Evolutionary conservation across 805 yeast species (phyloP).

Genomic region (Ogataea pini): DNA sequence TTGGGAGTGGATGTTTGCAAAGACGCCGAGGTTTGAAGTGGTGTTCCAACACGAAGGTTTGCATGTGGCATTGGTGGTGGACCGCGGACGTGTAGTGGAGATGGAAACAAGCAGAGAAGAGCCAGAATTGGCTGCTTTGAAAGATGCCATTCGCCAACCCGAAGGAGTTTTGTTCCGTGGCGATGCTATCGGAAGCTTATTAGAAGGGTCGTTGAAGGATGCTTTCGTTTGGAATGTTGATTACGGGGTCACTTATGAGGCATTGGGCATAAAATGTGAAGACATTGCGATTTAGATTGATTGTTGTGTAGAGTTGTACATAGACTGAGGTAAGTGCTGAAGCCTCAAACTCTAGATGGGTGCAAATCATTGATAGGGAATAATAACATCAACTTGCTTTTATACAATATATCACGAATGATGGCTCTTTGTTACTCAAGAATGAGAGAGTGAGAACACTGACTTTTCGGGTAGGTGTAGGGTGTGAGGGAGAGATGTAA

Average conservation of each 20-base stretch:
- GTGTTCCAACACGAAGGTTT: constrained; percentile 37
- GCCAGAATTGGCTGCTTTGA: constrained; percentile 16
- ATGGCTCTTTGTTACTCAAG: no score
- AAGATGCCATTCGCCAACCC: constrained; percentile 8
- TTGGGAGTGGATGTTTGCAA: constrained; percentile 78
- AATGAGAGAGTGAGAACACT: no score
- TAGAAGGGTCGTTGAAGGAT: constrained; percentile 18
- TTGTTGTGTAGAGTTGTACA: no score
- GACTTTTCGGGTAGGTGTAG: no score
- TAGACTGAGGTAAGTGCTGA: no score
- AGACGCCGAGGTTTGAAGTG: constrained; percentile 74
- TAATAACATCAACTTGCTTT: no score
- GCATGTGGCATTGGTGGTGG: constrained; percentile 44
- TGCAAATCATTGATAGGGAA: no score
- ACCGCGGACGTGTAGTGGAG: constrained; percentile 43
- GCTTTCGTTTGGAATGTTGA: constrained; percentile 34
- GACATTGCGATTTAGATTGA: no score
- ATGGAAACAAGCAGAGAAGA: constrained; percentile 18
- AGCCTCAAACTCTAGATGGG: no score
- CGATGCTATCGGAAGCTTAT: constrained; percentile 12
- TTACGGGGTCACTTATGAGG: constrained; percentile 18
- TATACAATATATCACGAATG: no score
- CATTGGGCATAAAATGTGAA: background rate
- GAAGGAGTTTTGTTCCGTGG: constrained; percentile 24
- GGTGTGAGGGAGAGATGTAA: no score